Evolutionary conservation across 257 asterid species (phyloP).

Genomic region (Ehretia macrophylla): DNA sequence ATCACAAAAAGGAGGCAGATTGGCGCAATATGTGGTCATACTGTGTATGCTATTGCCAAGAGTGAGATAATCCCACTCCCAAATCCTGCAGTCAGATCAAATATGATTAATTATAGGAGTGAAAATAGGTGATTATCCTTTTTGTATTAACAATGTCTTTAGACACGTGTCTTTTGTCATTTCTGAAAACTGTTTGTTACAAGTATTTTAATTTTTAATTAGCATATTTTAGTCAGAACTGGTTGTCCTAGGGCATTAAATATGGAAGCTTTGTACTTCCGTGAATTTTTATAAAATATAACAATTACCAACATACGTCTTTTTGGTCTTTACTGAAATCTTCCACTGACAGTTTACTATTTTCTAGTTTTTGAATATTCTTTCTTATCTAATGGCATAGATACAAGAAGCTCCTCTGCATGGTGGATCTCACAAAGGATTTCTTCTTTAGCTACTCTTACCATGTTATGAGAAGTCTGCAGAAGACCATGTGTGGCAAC

Average conservation of each 20-base stretch:
- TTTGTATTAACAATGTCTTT: background rate
- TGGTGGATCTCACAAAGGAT: conserved; percentile 96
- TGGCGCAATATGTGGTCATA: conserved; percentile 87
- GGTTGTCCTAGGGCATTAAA: conserved; percentile 10
- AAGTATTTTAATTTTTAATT: background rate
- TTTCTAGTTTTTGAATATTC: conserved; percentile 2
- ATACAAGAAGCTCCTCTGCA: conserved; percentile 89
- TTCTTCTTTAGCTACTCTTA: conserved; percentile 97
- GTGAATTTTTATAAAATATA: background rate
- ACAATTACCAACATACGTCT: too few relatives aligned
- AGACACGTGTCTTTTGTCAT: too few relatives aligned
- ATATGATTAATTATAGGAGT: conserved; percentile 50
- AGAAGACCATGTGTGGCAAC: conserved; percentile 61
- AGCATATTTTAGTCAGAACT: conserved; percentile 13
- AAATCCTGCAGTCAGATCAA: conserved; percentile 55
- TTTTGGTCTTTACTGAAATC: background rate
- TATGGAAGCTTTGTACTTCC: background rate
- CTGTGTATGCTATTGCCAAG: conserved; percentile 70
- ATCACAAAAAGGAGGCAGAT: conserved; percentile 87
- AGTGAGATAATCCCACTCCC: conserved; percentile 81
- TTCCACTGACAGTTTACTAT: background rate
- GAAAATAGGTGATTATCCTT: conserved; percentile 71
- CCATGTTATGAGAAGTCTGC: conserved; percentile 92
- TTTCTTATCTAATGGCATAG: conserved; percentile 36
- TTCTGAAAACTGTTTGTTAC: background rate